Evolutionary conservation across 805 yeast genomes (phyloP), one percentile per base, ranked within the genome.

Genomic region (Candida gorgasii): DNA sequence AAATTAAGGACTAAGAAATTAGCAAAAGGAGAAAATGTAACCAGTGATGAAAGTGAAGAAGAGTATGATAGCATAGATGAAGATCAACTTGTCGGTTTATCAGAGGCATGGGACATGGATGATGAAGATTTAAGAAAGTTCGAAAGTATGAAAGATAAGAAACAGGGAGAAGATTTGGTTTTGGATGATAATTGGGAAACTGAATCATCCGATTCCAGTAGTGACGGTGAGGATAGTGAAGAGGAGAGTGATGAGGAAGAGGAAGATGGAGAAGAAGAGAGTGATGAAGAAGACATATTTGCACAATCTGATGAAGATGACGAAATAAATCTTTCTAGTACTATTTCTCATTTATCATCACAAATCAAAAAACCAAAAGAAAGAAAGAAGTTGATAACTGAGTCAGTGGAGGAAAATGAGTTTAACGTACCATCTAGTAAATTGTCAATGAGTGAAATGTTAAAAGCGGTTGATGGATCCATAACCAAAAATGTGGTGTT

Each of bases 81-180:
- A 57, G 69, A 63, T 22, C 86, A 88, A 50, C 72, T 89, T 41
- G 75, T 85, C 45, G 78, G 95, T 0, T 69, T 89, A 29, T 84
- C 95, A n/a, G 89, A 83, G 51, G 89, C 87, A 3, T 89, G 96
- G 96, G 97, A 86, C 56, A 62, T 80, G 63, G 93, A 87, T 58
- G 88, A 82, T 23, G 65, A 60, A 20, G 83, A 78, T 45, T 48
- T 57, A 39, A 57, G 58, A 31, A 56, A 52, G 35, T 46, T 55
- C 30, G 47, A 53, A 7, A 28, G 36, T 16, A 20, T 40, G 27
- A 44, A 36, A 14, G 46, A 50, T 44, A 47, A 42, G 16, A n/a
- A n/a, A n/a, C n/a, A n/a, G n/a, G n/a, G n/a, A n/a, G n/a, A n/a
- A n/a, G 56, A 43, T 34, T 58, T 61, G 1, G 59, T 64, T 39